Evolutionary conservation across 495 filamentous ascomycete species (phyloP), one percentile per base, ranked within the genome.

Genomic region (Poronia punctata): DNA sequence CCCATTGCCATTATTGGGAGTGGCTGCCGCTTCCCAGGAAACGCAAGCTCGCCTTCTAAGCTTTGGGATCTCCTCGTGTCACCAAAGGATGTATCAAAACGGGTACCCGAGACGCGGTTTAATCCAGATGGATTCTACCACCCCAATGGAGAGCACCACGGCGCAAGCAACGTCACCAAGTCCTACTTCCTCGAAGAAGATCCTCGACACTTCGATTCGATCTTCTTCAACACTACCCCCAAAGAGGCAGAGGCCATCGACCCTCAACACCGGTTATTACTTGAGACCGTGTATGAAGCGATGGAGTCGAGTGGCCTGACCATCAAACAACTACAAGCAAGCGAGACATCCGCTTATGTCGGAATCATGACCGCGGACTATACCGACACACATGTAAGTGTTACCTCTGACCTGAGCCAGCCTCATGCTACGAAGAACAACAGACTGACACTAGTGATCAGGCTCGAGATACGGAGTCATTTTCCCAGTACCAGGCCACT

Each of bases 321-420:
- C 0, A 56, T 64, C 0, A 55, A 69, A 22, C 31, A 35, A 3
- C 35, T 75, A 7, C 46, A 54, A 16, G 74, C 72, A 5, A 64
- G 64, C 2, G 42, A 71, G 30, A 76, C 72, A 1, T 64, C 57
- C 7, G 68, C 71, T 4, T 77, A 59, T 52, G 64, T 71, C n/a
- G 74, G 72, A 3, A 24, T 54, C 5, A 71, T 71, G 61, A 52
- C 48, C 24, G 57, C 54, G 11, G 76, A 79, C 46, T 76, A 72
- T 38, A 31, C 50, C 11, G 58, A 65, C n/a, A 38, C n/a, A n/a
- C n/a, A n/a, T n/a, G n/a, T 21, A 14, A 7, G 17, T 18, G 9
- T 1, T 1, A 3, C 8, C 2, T 18, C n/a, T n/a, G n/a, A n/a
- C n/a, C n/a, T n/a, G n/a, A n/a, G n/a, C n/a, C n/a, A n/a, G n/a